Evolutionary conservation across 495 filamentous ascomycete genomes (phyloP).

Genomic region (Durotheca rogersii): DNA sequence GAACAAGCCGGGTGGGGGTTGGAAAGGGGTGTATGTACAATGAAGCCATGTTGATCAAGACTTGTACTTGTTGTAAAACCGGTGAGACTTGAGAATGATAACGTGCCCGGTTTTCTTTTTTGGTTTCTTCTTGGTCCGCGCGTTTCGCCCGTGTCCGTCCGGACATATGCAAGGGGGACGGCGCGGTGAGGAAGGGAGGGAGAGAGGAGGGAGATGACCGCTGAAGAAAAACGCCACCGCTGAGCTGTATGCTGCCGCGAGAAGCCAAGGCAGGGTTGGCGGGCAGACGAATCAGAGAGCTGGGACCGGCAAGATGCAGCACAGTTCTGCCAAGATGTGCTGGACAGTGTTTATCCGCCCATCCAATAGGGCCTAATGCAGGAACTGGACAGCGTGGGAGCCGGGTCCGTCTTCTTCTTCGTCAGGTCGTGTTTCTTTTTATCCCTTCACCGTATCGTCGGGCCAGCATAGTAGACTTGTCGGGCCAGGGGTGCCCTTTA

Average conservation of each 20-base stretch:
- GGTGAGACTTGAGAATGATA: background rate
- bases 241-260: conserved; percentile 28
- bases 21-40: too few species aligned
- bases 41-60: too few species aligned
- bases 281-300: conserved; percentile 18
- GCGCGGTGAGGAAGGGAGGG: too few species aligned
- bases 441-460: conserved; percentile 26
- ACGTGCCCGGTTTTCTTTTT: background rate
- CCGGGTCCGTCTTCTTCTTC: conserved; percentile 4
- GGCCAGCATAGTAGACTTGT: conserved; percentile 16
- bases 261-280: conserved; percentile 15
- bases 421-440: conserved; percentile 7
- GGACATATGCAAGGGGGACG: conserved; percentile 18
- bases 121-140: too few species aligned
- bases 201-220: background rate
- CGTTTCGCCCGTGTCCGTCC: conserved; percentile 1
- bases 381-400: conserved; percentile 23
- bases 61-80: background rate
- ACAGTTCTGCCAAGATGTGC: conserved; percentile 21
- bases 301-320: conserved; percentile 15
- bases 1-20: background rate
- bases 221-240: conserved; percentile 30
- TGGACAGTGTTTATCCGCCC: conserved; percentile 11
- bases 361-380: conserved; percentile 28
- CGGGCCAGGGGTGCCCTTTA: conserved; percentile 27